Evolutionary conservation across 257 asterid species (phyloP).

Genomic region (Plectranthus barbatus): DNA sequence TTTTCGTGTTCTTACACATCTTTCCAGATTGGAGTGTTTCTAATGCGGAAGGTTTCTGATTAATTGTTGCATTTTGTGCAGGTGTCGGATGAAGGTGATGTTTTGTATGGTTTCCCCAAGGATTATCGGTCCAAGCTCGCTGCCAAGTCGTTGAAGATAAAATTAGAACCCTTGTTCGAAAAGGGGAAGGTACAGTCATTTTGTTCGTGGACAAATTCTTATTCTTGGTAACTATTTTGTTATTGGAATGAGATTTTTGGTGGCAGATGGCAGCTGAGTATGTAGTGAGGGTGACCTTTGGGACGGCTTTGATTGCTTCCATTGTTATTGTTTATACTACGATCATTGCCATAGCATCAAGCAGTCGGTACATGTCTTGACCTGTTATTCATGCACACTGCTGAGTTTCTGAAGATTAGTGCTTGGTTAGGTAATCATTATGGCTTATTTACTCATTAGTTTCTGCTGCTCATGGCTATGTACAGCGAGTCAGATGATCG

Average conservation of each 20-base stretch:
- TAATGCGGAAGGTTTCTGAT: not conserved
- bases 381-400: slow-evolving; percentile 9
- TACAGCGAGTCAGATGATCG: slow-evolving; percentile 77
- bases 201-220: slow-evolving; percentile 5
- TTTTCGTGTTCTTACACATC: not conserved
- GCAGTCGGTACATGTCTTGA: slow-evolving; percentile 58
- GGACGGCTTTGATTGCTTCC: slow-evolving; percentile 95
- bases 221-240: not conserved
- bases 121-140: slow-evolving; percentile 71
- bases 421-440: not conserved
- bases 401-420: slow-evolving; percentile 6
- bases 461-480: slow-evolving; percentile 7
- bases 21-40: not conserved
- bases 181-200: slow-evolving; percentile 64
- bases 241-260: slow-evolving; percentile 12
- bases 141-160: slow-evolving; percentile 74
- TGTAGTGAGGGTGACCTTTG: slow-evolving; percentile 83
- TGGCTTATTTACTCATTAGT: not conserved
- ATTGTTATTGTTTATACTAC: slow-evolving; percentile 80
- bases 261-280: slow-evolving; percentile 85
- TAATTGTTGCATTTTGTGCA: slow-evolving; percentile 17
- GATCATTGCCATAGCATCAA: slow-evolving; percentile 65
- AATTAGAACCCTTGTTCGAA: slow-evolving; percentile 65
- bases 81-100: slow-evolving; percentile 98
- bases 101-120: slow-evolving; percentile 72